Evolutionary conservation across 768 basidiomycete genomes (phyloP), one percentile per base, ranked within the genome.

Genomic region (Xerocomellus intermedius): DNA sequence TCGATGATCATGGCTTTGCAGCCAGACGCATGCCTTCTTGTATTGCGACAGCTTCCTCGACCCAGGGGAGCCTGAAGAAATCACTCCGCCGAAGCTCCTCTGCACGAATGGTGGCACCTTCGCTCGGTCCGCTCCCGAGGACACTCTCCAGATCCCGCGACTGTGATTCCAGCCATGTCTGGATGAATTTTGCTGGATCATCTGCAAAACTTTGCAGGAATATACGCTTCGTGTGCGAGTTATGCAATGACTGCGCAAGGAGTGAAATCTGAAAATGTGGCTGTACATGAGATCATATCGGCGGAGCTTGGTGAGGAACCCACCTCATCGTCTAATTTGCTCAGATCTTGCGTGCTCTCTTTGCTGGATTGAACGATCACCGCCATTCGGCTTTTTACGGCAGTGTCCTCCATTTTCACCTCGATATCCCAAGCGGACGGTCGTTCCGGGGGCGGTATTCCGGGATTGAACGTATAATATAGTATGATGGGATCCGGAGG

Each of bases 21-120:
- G 87, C 86, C 50, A 91, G 69, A 35, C 89, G 80, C 67, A 85
- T 74, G 0, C 91, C 91, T 62, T 95, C 92, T 62, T 92, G 88
- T 21, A 95, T 82, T 8, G 88, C 86, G 48, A 94, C 85, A 7
- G 92, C 93, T 76, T 85, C 84, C 62, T 89, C 87, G 13, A 97
- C 93, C 94, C 94, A 98, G 5, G 93, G 91, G 66, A 96, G 71
- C 57, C 81, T 78, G 80, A 97, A 98, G 73, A 94, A 89, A 68
- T 97, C 94, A 65, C 90, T 94, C 48, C 92, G 75, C 57, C 86
- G 81, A 50, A 97, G 73, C 67, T 97, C 94, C 61, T 96, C 94
- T 54, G 91, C 90, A n/a, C 90, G 75, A 10, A 95, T 81, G 2
- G 85, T 85, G 66, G 83, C 78, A 26, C 88, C 89, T 60, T 91